phyloP scores from a whole-genome alignment of 257 asterid species.

The Scutellaria minor region DNA sequence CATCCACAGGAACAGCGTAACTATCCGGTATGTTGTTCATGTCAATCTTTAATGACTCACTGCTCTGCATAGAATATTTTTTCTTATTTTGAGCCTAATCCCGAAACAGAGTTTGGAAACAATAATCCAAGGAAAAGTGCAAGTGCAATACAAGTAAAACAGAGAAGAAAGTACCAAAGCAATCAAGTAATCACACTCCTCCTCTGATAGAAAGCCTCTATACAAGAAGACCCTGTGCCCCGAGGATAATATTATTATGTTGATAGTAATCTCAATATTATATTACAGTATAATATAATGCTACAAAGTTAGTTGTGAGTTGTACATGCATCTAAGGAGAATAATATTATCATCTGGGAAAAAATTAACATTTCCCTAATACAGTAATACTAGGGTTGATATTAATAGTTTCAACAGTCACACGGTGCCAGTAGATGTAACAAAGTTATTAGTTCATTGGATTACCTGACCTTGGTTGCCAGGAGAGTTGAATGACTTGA shows the following conservation, averaged over 20 bases:
- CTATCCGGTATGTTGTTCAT: slow-evolving; percentile 35
- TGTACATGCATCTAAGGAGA: slow-evolving; percentile 10
- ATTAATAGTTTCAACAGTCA: slow-evolving; percentile 25
- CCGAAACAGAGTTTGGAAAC: slow-evolving; percentile 26
- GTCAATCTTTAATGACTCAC: slow-evolving; percentile 32
- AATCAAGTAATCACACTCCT: slow-evolving; percentile 77
- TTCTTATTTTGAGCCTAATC: slow-evolving; percentile 47
- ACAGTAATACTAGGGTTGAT: background rate
- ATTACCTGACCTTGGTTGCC: slow-evolving; percentile 99
- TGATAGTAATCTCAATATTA: slow-evolving; percentile 26
- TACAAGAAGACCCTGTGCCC: slow-evolving; percentile 79
- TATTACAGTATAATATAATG: slow-evolving; percentile 8
- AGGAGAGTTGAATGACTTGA: slow-evolving; percentile 61
- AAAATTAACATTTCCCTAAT: slow-evolving; percentile 16
- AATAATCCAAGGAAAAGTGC: slow-evolving; percentile 13
- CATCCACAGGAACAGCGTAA: slow-evolving; percentile 38
- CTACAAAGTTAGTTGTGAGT: background rate
- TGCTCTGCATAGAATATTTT: slow-evolving; percentile 26
- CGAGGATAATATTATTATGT: slow-evolving; percentile 40
- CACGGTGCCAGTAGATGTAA: slow-evolving; percentile 25
- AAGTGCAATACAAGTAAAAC: slow-evolving; percentile 11
- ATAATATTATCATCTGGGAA: slow-evolving; percentile 1
- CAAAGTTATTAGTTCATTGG: slow-evolving; percentile 31
- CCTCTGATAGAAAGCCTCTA: slow-evolving; percentile 66
- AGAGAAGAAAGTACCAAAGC: slow-evolving; percentile 54